A percentile compares a stretch with the other conserved stretches of the same genome.
Evolutionary conservation across 164 flowering plant species (phyloP).

Genomic region (Stephania japonica): DNA sequence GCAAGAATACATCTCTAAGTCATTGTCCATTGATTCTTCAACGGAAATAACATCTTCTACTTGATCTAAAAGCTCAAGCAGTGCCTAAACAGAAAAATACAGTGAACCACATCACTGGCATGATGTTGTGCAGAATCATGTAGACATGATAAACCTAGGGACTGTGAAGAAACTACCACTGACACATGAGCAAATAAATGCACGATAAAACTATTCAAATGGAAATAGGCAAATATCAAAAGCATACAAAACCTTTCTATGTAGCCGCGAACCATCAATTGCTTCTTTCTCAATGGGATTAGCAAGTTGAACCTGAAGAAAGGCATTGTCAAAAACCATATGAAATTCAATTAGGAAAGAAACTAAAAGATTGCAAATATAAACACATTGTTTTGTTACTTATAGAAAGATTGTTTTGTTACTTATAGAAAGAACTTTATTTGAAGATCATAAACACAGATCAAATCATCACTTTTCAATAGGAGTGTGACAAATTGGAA

Average conservation of each 20-base stretch:
- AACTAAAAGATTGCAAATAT: neutral
- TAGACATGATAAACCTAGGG: constrained; percentile 4
- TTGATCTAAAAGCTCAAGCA: constrained; percentile 93
- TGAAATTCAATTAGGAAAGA: neutral
- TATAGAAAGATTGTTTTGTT: too few relatives aligned
- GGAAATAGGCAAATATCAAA: neutral
- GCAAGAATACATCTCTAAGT: constrained; percentile 11
- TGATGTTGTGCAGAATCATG: neutral
- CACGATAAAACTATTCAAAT: neutral
- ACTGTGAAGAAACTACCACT: neutral
- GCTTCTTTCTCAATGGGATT: constrained; percentile 29
- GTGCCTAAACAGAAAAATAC: constrained; percentile 39
- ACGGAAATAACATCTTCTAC: constrained; percentile 84
- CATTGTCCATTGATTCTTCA: constrained; percentile 38
- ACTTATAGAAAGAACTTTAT: too few relatives aligned
- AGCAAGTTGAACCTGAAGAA: constrained; percentile 41
- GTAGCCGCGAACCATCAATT: constrained; percentile 47
- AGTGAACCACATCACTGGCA: neutral
- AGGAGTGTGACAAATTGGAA: too few relatives aligned
- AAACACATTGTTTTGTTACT: neutral
- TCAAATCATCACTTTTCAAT: too few relatives aligned
- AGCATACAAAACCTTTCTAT: constrained; percentile 57
- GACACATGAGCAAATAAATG: neutral
- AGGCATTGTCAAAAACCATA: neutral
- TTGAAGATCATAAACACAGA: too few relatives aligned